phyloP scores from a whole-genome alignment of 371 early-diverging fungal genomes.

The Mucor sp. region DNA sequence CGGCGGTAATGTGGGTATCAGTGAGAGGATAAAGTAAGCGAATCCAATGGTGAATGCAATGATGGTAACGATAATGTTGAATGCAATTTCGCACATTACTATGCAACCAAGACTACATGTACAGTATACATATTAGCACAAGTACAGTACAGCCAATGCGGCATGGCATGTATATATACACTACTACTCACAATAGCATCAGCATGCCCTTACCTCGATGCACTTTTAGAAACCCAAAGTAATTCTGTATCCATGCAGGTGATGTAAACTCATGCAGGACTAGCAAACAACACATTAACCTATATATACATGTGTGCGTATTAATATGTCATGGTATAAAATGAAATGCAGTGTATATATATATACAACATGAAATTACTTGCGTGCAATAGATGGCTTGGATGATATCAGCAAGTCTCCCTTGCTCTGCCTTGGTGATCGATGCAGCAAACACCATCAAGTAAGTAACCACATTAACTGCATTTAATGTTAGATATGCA shows the following conservation, averaged over 20 bases:
- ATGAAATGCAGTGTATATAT: not conserved
- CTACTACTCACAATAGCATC: slow-evolving; percentile 43
- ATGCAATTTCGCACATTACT: slow-evolving; percentile 33
- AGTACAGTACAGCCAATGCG: too few relatives aligned
- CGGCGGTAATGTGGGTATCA: slow-evolving; percentile 30
- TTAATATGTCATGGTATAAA: not conserved
- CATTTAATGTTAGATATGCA: slow-evolving; percentile 29
- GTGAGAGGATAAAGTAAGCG: slow-evolving; percentile 34
- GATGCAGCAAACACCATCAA: slow-evolving; percentile 35
- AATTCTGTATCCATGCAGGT: slow-evolving; percentile 26
- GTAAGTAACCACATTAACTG: slow-evolving; percentile 29
- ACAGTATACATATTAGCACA: too few relatives aligned
- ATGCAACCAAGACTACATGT: slow-evolving; percentile 44
- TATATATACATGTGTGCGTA: slow-evolving; percentile 4
- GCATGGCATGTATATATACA: not conserved
- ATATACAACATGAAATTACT: not conserved
- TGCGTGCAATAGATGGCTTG: slow-evolving; percentile 45
- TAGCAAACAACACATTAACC: slow-evolving; percentile 28
- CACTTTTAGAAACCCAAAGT: slow-evolving; percentile 40
- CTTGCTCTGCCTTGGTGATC: slow-evolving; percentile 36
- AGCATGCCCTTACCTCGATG: slow-evolving; percentile 41
- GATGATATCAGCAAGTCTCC: slow-evolving; percentile 38
- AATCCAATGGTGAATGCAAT: slow-evolving; percentile 37
- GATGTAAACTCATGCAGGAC: slow-evolving; percentile 31
- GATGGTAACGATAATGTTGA: slow-evolving; percentile 43